Evolutionary conservation across 2,329 filamentous ascomycete species (phyloP).

Genomic region (Nothophaeocryptopus gaeumannii): DNA sequence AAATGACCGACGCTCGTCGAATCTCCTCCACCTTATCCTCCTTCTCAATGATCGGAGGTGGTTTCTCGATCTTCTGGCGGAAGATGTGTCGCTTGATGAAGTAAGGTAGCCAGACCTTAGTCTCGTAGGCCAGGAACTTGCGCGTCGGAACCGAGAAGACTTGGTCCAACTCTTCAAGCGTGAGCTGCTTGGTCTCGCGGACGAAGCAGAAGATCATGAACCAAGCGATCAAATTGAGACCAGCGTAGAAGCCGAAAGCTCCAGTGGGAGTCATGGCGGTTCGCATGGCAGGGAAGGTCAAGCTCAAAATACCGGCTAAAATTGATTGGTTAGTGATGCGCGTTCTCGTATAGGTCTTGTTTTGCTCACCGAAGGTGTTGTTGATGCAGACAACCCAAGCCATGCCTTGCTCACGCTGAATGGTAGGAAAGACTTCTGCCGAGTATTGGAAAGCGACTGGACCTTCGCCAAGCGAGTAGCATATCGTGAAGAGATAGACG

Average conservation of each 20-base stretch:
- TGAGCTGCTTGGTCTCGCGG: conserved; percentile 49
- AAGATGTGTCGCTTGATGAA: conserved; percentile 43
- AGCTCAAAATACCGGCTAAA: conserved; percentile 38
- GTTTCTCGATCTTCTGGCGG: conserved; percentile 38
- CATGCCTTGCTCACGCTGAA: conserved; percentile 43
- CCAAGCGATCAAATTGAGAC: conserved; percentile 57
- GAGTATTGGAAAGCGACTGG: conserved; percentile 44
- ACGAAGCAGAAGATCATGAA: conserved; percentile 48
- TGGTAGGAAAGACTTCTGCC: conserved; percentile 47
- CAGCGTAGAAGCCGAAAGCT: conserved; percentile 57
- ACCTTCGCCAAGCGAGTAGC: conserved; percentile 48
- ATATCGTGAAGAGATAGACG: conserved; percentile 53
- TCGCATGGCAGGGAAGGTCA: conserved; percentile 50
- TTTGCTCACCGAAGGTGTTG: conserved; percentile 41
- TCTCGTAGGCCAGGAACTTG: conserved; percentile 40
- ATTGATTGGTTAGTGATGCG: conserved; percentile 30
- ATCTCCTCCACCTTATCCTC: conserved; percentile 11
- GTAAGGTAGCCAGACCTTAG: conserved; percentile 40
- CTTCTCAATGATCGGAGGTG: conserved; percentile 40
- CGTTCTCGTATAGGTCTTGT: no score
- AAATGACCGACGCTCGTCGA: no score
- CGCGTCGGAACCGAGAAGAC: conserved; percentile 54
- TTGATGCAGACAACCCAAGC: conserved; percentile 60
- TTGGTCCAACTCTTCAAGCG: conserved; percentile 49
- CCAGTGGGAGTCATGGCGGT: conserved; percentile 51